phyloP scores from a whole-genome alignment of 768 basidiomycete genomes.

The Leucogyrophana mollusca region DNA sequence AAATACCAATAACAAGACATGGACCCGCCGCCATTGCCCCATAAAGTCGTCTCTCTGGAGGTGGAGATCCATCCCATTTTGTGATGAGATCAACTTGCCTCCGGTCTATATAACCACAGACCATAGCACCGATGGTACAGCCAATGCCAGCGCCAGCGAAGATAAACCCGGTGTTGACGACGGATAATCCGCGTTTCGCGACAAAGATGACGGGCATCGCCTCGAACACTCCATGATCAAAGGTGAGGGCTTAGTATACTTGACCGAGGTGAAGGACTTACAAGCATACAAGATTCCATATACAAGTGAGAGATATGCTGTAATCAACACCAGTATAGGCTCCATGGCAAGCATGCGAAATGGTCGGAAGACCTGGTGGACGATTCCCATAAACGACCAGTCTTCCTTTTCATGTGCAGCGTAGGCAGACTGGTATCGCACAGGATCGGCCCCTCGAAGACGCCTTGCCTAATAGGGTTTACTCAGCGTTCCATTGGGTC shows the following conservation, averaged over 20 bases:
- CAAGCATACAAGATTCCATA: slow-evolving; percentile 61
- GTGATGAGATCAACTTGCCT: slow-evolving; percentile 31
- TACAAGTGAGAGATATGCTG: slow-evolving; percentile 59
- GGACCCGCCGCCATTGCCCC: slow-evolving; percentile 38
- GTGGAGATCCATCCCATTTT: slow-evolving; percentile 39
- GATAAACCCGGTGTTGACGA: slow-evolving; percentile 34
- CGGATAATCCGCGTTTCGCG: slow-evolving; percentile 33
- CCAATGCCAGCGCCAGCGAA: slow-evolving; percentile 41
- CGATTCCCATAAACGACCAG: slow-evolving; percentile 48
- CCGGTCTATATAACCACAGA: slow-evolving; percentile 21
- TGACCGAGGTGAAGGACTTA: slow-evolving; percentile 29
- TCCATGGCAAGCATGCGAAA: slow-evolving; percentile 62
- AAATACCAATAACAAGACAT: slow-evolving; percentile 31
- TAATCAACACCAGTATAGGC: slow-evolving; percentile 61
- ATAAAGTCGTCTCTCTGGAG: slow-evolving; percentile 39
- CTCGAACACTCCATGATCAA: slow-evolving; percentile 29
- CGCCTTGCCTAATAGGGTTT: slow-evolving; percentile 40
- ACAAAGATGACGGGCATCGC: slow-evolving; percentile 39
- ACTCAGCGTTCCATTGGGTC: too few relatives aligned
- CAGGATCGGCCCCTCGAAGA: slow-evolving; percentile 50
- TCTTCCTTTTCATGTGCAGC: slow-evolving; percentile 60
- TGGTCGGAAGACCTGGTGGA: slow-evolving; percentile 56
- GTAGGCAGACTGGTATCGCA: slow-evolving; percentile 41
- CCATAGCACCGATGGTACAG: slow-evolving; percentile 26
- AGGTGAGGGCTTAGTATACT: background rate